phyloP scores from a whole-genome alignment of 805 yeast genomes.

The Candida endomychidarum region DNA sequence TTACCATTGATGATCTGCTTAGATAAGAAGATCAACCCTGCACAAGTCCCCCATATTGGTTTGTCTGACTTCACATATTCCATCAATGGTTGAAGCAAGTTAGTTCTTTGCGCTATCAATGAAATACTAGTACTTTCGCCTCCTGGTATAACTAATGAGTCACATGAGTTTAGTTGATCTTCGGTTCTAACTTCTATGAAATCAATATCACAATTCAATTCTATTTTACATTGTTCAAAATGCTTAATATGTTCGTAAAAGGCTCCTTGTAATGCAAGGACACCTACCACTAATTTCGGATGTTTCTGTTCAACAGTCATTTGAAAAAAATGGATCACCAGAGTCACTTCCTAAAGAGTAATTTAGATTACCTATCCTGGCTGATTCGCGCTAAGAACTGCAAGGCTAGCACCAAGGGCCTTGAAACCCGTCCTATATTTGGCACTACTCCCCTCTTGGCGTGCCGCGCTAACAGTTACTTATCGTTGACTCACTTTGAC shows the following conservation, averaged over 20 bases:
- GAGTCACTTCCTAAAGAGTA: no score
- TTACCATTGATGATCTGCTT: constrained; percentile 52
- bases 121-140: constrained; percentile 75
- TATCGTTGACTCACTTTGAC: no score
- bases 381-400: background rate
- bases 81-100: constrained; percentile 53
- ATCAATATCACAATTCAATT: constrained; percentile 22
- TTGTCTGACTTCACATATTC: constrained; percentile 49
- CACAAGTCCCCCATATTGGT: constrained; percentile 86
- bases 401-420: no score
- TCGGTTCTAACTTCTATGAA: constrained; percentile 52
- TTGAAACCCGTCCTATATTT: no score
- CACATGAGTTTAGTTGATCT: constrained; percentile 49
- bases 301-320: constrained; percentile 10
- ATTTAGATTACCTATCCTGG: constrained; percentile 1
- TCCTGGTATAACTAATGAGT: constrained; percentile 68
- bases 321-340: no score
- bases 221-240: constrained; percentile 33
- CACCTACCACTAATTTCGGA: constrained; percentile 48
- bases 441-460: no score
- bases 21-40: constrained; percentile 72
- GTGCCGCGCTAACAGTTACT: no score
- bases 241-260: constrained; percentile 65
- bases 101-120: constrained; percentile 64
- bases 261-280: constrained; percentile 78